Evolutionary conservation across 805 yeast genomes (phyloP).

Genomic region (Barnettozyma botsteinii): DNA sequence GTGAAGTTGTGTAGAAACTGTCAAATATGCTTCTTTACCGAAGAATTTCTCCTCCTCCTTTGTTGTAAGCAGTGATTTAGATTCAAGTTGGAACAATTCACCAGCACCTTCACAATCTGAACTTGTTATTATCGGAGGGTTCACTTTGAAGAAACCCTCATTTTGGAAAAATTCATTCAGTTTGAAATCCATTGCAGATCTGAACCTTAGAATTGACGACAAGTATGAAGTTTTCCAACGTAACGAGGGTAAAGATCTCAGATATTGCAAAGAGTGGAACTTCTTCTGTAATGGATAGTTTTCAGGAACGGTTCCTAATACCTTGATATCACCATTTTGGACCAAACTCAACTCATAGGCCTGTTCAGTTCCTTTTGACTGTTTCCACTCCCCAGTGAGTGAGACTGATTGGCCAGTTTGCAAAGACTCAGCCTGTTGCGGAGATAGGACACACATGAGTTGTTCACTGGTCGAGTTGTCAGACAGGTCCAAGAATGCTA

Average conservation of each 20-base stretch:
- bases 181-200: constrained; percentile 59
- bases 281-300: constrained; percentile 84
- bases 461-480: constrained; percentile 66
- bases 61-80: constrained; percentile 20
- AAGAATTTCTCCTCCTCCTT: constrained; percentile 39
- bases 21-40: constrained; percentile 61
- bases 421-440: constrained; percentile 26
- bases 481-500: constrained; percentile 70
- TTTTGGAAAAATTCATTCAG: constrained; percentile 49
- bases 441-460: constrained; percentile 51
- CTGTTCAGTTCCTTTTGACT: constrained; percentile 48
- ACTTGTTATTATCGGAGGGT: constrained; percentile 82
- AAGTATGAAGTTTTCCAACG: constrained; percentile 69
- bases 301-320: constrained; percentile 58
- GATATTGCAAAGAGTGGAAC: constrained; percentile 53
- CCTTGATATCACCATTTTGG: constrained; percentile 30
- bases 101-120: constrained; percentile 99
- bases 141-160: constrained; percentile 59
- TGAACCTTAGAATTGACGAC: constrained; percentile 60
- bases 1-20: constrained; percentile 92
- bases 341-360: constrained; percentile 41
- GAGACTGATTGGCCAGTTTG: constrained; percentile 44
- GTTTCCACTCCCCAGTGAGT: constrained; percentile 38
- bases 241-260: constrained; percentile 69
- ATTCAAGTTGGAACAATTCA: constrained; percentile 64